Percentiles rank a stretch among this genome's conserved stretches.
Evolutionary conservation across 2,329 filamentous ascomycete genomes (phyloP).

Genomic region (Exophiala sideris): DNA sequence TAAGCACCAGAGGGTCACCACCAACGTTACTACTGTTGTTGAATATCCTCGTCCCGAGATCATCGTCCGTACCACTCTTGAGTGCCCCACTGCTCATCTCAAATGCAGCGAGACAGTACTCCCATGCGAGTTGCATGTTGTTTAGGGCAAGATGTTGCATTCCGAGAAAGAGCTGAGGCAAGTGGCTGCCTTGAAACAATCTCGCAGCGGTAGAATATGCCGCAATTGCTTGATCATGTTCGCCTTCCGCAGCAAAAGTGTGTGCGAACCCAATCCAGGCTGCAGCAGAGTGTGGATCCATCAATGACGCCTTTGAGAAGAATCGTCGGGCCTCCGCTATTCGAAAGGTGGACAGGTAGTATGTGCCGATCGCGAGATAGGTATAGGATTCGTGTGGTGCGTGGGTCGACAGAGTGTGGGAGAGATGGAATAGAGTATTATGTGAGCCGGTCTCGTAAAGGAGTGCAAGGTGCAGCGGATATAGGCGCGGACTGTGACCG

Average conservation of each 20-base stretch:
- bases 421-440: slow-evolving; percentile 84
- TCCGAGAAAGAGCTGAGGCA: slow-evolving; percentile 91
- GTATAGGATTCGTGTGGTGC: slow-evolving; percentile 88
- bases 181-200: slow-evolving; percentile 92
- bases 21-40: slow-evolving; percentile 32
- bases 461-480: slow-evolving; percentile 88
- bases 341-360: slow-evolving; percentile 85
- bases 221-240: slow-evolving; percentile 96
- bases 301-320: slow-evolving; percentile 95
- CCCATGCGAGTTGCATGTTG: slow-evolving; percentile 88
- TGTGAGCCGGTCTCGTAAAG: slow-evolving; percentile 83
- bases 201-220: slow-evolving; percentile 94
- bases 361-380: slow-evolving; percentile 91
- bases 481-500: slow-evolving; percentile 55
- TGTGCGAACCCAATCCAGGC: slow-evolving; percentile 99
- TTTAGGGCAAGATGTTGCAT: slow-evolving; percentile 98
- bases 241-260: slow-evolving; percentile 94
- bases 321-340: slow-evolving; percentile 91
- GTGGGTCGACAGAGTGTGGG: slow-evolving; percentile 87
- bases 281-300: slow-evolving; percentile 95
- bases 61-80: slow-evolving; percentile 31
- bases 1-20: slow-evolving; percentile 79
- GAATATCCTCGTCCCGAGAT: slow-evolving; percentile 22
- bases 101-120: slow-evolving; percentile 90
- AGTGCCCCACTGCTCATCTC: slow-evolving; percentile 48